Base-by-base conservation (phyloP, 768 basidiomycete genomes). In the Serendipita sp. region DNA sequence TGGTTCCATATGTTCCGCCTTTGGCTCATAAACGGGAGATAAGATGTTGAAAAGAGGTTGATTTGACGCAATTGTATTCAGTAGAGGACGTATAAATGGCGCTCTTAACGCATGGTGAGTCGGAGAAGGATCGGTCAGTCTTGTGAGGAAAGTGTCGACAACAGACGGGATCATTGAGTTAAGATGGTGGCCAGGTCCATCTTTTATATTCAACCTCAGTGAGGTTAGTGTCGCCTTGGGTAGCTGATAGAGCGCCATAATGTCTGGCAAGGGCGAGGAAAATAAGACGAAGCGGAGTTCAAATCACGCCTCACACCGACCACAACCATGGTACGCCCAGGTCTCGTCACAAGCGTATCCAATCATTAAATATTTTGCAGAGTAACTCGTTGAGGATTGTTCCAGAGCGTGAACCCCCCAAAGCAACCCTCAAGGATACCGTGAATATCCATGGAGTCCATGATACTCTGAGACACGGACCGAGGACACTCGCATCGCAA, bases 381-480 rank as follows among this genome's bases (percentile, higher is more conserved):
- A 63, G 64, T 23, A 31, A 44, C 13, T 83, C 87, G 37, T 74
- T 83, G 64, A 81, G 83, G 68, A 74, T 91, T 67, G 82, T 86
- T 1, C 90, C 90, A 15, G 73, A 78, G 3, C 69, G 71, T 63
- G 70, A 74, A 45, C 70, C 78, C 60, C 84, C 86, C 73, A 75
- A 80, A 11, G 88, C 86, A 1, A 83, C 88, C 3, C 71, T 88
- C 52, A 74, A 80, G 66, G 79, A 84, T 72, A 90, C 84, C 3
- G 80, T 83, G 62, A 87, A 86, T 73, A 79, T 79, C 67, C 76
- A 90, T 63, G 94, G 93, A 44, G 78, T 92, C 1, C 95, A 96
- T 72, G 92, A 97, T 73, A 83, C 89, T 2, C 80, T 99, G 64
- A 80, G 83, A 62, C 84, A 94, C 74, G 95, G 95, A 2, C 84